phyloP scores from a whole-genome alignment of 2,329 filamentous ascomycete species.

The Penicillium sp. region DNA sequence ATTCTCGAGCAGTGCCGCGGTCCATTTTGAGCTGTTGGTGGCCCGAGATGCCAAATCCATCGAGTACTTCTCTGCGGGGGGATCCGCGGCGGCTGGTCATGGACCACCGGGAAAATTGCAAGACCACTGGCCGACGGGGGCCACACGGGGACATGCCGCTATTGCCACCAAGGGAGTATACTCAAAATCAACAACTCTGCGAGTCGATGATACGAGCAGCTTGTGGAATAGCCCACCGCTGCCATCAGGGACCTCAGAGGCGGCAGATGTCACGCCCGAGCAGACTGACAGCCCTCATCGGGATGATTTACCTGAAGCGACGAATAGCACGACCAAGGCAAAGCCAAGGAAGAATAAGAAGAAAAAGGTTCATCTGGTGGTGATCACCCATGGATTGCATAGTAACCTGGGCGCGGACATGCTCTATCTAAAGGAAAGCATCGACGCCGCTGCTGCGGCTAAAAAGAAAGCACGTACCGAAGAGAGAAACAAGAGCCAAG shows the following conservation, averaged over 20 bases:
- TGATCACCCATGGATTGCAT: constrained; percentile 92
- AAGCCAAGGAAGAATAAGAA: constrained; percentile 43
- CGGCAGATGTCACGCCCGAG: constrained; percentile 8
- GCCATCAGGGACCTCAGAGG: constrained; percentile 53
- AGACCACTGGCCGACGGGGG: constrained; percentile 70
- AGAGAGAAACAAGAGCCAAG: constrained; percentile 55
- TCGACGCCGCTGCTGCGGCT: constrained; percentile 79
- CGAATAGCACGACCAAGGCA: constrained; percentile 4
- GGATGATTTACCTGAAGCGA: constrained; percentile 5
- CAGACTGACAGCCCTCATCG: background rate
- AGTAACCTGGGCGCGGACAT: constrained; percentile 96
- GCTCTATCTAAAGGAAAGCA: constrained; percentile 96
- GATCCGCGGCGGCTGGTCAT: constrained; percentile 54
- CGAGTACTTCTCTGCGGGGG: constrained; percentile 62
- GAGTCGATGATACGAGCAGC: constrained; percentile 83
- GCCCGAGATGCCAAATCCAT: constrained; percentile 84
- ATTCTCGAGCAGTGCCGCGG: constrained; percentile 85
- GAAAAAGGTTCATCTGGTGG: constrained; percentile 78
- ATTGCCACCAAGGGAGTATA: constrained; percentile 75
- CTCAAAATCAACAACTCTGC: constrained; percentile 75
- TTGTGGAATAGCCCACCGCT: constrained; percentile 92
- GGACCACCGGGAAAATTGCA: constrained; percentile 69
- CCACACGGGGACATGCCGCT: constrained; percentile 57
- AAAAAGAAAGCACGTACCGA: constrained; percentile 65
- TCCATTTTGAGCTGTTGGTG: constrained; percentile 84